Base-by-base conservation (phyloP, 1,284 basidiomycete genomes). In the Fomitopsis palustris region DNA sequence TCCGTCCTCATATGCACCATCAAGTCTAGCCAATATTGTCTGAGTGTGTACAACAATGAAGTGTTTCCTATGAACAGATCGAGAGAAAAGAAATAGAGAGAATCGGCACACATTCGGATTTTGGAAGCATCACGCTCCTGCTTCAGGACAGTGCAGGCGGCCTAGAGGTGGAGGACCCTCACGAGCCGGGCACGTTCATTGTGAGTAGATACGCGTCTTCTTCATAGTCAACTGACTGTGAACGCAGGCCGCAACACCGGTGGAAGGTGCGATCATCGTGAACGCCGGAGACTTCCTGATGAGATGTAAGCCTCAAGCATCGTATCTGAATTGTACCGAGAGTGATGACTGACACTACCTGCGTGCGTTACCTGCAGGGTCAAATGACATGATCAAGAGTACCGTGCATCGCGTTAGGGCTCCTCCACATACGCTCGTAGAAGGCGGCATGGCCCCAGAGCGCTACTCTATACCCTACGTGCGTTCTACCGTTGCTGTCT, bases 251-350 rank as follows among this genome's bases (percentile, higher is more conserved):
- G 83, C 79, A 6, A 75, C 77, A 2, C 81, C 82, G 0, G 67
- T 86, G 3, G 73, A 77, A 4, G 81, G 79, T 2, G 77, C 82
- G 0, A 71, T 86, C 19, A 72, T 85, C n/a, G 81, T 86, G 56
- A 87, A 87, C 63, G 84, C 83, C 6, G 84, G 82, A 4, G 84
- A 86, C 65, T 81, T 85, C 62, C 67, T 87, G 60, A 82, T 81
- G 80, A 72, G 83, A 62, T 87, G 81, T 71, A 29, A 31, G 63
- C 62, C 2, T 14, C 4, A 10, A 8, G 14, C 29, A 17, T n/a
- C 27, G 19, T 39, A n/a, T 7, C 4, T 39, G 14, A 7, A 43
- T 23, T 5, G 7, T 25, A 12, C 4, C 6, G 6, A 23, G 42
- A 12, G 12, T 9, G 35, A 3, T 9, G 16, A 14, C 35, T 37